These are phyloP conservation scores for Colletotrichum plurivorum DNA, from an alignment of 2,329 filamentous ascomycete genomes.

Conservation along the genomic window DNA sequence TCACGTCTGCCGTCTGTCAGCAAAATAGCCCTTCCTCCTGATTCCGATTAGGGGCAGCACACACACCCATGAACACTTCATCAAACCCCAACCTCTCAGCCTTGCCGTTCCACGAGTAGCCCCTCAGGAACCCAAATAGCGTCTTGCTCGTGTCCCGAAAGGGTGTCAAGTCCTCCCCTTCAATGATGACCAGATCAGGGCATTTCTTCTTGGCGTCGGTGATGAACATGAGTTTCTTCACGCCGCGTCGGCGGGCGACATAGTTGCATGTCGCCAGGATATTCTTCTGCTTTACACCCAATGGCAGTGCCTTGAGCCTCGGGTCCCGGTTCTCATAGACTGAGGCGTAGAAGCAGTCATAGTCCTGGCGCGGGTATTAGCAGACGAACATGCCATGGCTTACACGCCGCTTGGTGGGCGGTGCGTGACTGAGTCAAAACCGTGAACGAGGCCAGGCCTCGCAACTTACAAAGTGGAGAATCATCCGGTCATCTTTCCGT, in stretches of 20 bases:
- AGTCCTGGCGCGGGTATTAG: constrained; percentile 65
- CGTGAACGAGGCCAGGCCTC: constrained; percentile 33
- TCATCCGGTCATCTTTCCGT: constrained; percentile 75
- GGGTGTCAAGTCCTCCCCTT: constrained; percentile 87
- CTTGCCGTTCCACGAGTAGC: constrained; percentile 82
- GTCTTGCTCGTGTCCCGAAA: constrained; percentile 91
- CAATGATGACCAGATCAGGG: constrained; percentile 86
- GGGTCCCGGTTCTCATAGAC: constrained; percentile 89
- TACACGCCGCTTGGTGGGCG: not conserved
- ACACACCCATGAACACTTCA: constrained; percentile 75
- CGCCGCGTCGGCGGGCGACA: constrained; percentile 80
- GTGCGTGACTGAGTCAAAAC: constrained; percentile 15
- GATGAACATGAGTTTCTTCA: constrained; percentile 89
- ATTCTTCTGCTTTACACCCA: constrained; percentile 93
- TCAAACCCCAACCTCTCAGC: constrained; percentile 91
- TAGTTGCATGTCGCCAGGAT: constrained; percentile 97
- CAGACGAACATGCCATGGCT: not conserved
- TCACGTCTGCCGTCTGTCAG: constrained; percentile 80
- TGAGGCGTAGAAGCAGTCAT: constrained; percentile 95
- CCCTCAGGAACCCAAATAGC: constrained; percentile 80
- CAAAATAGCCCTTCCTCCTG: not conserved
- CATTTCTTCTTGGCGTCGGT: constrained; percentile 84
- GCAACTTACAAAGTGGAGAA: constrained; percentile 83
- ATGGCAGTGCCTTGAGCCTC: constrained; percentile 76
- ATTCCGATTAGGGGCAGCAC: not conserved